Conservation (phyloP, 1,139 yeast genomes). For the Taiozyma onychis region DNA sequence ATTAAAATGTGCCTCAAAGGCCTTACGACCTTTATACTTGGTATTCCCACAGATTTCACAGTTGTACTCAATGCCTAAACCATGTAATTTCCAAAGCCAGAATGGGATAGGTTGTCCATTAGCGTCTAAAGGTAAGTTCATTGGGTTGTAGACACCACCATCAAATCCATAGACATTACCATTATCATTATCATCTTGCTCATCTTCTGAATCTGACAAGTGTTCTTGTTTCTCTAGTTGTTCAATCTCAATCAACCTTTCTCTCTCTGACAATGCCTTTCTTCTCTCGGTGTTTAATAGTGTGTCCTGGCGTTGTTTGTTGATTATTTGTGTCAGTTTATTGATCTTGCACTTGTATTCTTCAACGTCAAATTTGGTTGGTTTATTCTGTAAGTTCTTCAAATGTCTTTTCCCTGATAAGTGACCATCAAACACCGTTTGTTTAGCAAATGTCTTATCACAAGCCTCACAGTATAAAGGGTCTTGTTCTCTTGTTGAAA, state of each 20-base stretch:
- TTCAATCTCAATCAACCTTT: conserved; percentile 50
- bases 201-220: conserved; percentile 20
- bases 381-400: conserved; percentile 39
- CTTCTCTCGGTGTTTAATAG: conserved; percentile 59
- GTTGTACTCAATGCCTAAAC: conserved; percentile 62
- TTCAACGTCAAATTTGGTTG: conserved; percentile 20
- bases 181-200: conserved; percentile 14
- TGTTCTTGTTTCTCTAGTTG: conserved; percentile 34
- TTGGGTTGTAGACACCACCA: conserved; percentile 31
- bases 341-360: conserved; percentile 1
- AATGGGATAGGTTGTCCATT: conserved; percentile 92
- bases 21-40: conserved; percentile 66
- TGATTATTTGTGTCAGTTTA: conserved; percentile 23
- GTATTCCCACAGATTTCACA: conserved; percentile 89
- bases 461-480: conserved; percentile 62
- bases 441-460: conserved; percentile 55
- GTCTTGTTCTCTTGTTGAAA: conserved; percentile 21
- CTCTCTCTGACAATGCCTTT: conserved; percentile 69
- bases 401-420: conserved; percentile 71
- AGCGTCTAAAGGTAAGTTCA: conserved; percentile 72
- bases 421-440: conserved; percentile 65
- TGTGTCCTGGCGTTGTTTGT: conserved; percentile 40
- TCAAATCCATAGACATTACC: conserved; percentile 20
- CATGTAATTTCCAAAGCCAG: conserved; percentile 90
- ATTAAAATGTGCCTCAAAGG: conserved; percentile 69